phyloP scores from a whole-genome alignment of 495 filamentous ascomycete genomes.

The Parmelia sp. region DNA sequence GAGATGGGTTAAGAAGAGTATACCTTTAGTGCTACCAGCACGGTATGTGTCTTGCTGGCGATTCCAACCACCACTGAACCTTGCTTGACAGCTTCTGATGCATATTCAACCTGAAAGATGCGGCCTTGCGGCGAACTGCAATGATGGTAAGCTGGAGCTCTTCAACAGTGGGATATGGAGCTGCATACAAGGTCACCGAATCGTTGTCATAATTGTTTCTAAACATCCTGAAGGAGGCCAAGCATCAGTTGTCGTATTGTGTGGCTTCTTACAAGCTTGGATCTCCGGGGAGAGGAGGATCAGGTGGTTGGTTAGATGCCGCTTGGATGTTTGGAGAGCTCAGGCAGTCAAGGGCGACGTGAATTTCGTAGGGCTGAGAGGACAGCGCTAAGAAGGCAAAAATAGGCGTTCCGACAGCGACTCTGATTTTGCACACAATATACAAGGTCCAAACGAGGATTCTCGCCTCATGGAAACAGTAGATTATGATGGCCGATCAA shows the following conservation, averaged over 20 bases:
- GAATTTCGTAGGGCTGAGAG: constrained; percentile 16
- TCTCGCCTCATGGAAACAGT: neutral
- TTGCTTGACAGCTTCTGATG: constrained; percentile 96
- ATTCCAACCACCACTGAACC: constrained; percentile 96
- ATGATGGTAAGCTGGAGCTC: constrained; percentile 24
- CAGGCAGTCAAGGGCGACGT: constrained; percentile 21
- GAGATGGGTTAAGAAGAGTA: constrained; percentile 17
- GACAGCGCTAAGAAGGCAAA: constrained; percentile 8
- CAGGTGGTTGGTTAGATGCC: neutral
- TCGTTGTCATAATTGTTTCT: constrained; percentile 99
- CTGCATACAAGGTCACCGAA: constrained; percentile 91
- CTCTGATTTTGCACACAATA: neutral
- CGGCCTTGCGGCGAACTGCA: constrained; percentile 93
- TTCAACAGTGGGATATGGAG: constrained; percentile 20
- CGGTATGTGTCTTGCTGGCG: constrained; percentile 94
- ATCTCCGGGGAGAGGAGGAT: too few species aligned
- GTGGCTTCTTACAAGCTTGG: neutral
- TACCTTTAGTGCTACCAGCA: constrained; percentile 95
- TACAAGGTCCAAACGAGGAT: neutral
- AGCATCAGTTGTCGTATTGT: neutral
- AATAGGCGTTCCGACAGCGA: neutral
- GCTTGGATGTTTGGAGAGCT: constrained; percentile 7
- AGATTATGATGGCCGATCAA: too few species aligned
- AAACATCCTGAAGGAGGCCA: constrained; percentile 65
- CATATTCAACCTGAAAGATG: constrained; percentile 99